phyloP scores from a whole-genome alignment of 176 grass and related monocot genomes.

The Pontederia paniculata region DNA sequence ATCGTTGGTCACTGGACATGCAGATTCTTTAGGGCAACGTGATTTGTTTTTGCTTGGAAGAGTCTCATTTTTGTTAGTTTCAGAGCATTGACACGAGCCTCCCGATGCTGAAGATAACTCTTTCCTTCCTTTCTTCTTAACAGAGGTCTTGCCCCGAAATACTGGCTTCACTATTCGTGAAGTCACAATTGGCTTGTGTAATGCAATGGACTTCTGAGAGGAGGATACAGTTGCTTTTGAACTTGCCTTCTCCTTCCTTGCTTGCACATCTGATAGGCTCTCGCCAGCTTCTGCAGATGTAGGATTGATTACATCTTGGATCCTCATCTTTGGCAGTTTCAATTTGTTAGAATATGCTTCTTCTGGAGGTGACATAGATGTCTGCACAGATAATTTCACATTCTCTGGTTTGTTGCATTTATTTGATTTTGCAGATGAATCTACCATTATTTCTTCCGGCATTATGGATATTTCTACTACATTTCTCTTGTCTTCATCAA shows the following conservation, averaged over 20 bases:
- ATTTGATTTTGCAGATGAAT: constrained; percentile 25
- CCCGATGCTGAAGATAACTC: constrained; percentile 29
- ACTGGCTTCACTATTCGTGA: constrained; percentile 56
- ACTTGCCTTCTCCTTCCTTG: constrained; percentile 52
- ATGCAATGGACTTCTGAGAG: constrained; percentile 27
- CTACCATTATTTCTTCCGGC: constrained; percentile 30
- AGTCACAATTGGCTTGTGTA: constrained; percentile 24
- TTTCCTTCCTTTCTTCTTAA: constrained; percentile 66
- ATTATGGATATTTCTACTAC: constrained; percentile 33
- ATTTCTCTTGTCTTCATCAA: constrained; percentile 40
- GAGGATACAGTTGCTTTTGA: constrained; percentile 33
- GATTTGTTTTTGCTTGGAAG: constrained; percentile 21
- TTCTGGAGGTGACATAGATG: constrained; percentile 24
- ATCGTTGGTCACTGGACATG: constrained; percentile 27
- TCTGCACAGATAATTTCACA: constrained; percentile 34
- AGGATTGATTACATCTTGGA: constrained; percentile 81
- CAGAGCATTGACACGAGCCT: constrained; percentile 18
- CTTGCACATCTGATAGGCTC: constrained; percentile 12
- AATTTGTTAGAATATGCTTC: constrained; percentile 33
- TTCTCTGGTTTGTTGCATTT: constrained; percentile 17
- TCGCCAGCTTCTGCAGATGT: constrained; percentile 29
- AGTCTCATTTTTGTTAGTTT: constrained; percentile 29
- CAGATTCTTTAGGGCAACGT: constrained; percentile 31
- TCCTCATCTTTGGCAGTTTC: constrained; percentile 66
- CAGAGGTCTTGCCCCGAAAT: constrained; percentile 48